These are phyloP conservation scores for Drechslera avenae DNA, from an alignment of 2,329 filamentous ascomycete species.

Conservation along the genomic window DNA sequence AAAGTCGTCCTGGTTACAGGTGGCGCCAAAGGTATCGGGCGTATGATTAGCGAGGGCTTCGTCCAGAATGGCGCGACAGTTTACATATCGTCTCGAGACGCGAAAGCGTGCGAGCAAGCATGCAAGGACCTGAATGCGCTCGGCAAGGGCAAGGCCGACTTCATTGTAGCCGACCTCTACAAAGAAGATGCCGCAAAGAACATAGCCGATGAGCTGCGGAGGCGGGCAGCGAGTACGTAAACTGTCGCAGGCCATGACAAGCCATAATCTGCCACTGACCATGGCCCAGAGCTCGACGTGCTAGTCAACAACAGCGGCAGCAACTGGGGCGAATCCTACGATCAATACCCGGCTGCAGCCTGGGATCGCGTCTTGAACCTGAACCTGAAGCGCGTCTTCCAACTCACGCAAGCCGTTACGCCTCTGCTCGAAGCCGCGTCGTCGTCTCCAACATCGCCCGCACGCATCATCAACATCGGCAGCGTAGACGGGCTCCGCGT, in stretches of 20 bases:
- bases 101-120: conserved; percentile 64
- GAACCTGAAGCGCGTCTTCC: conserved; percentile 69
- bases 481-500: conserved; percentile 67
- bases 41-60: conserved; percentile 71
- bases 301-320: conserved; percentile 70
- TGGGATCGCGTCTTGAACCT: conserved; percentile 65
- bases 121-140: conserved; percentile 62
- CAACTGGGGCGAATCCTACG: conserved; percentile 67
- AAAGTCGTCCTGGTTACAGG: conserved; percentile 56
- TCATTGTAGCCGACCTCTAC: conserved; percentile 66
- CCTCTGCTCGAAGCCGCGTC: conserved; percentile 64
- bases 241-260: too few species aligned
- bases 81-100: conserved; percentile 71
- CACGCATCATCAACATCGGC: conserved; percentile 69
- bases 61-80: conserved; percentile 69
- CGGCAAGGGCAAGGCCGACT: conserved; percentile 62
- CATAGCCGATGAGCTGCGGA: conserved; percentile 63
- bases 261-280: too few species aligned
- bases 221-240: conserved; percentile 53
- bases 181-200: conserved; percentile 63
- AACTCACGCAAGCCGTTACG: conserved; percentile 66
- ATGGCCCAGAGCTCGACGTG: conserved; percentile 62
- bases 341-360: conserved; percentile 58
- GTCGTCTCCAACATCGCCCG: conserved; percentile 51
- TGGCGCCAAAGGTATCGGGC: conserved; percentile 64